A percentile compares a stretch with the other conserved stretches of the same genome.
Evolutionary conservation across 352 stramenopile genomes (phyloP).

Genomic region (Phytopythium montanum): DNA sequence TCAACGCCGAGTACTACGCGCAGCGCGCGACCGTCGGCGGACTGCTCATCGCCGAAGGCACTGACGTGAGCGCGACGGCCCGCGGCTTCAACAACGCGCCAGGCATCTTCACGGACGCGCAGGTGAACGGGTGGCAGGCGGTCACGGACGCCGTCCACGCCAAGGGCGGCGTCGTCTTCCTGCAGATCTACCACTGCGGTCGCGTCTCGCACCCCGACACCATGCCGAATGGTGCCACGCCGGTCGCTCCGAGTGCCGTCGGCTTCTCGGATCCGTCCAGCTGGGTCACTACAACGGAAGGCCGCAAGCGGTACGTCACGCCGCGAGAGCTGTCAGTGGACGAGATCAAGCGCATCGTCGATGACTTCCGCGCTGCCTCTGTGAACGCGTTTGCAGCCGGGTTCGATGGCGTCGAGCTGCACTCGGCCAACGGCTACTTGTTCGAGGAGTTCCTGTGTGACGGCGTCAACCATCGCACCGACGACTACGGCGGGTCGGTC

Average conservation of each 20-base stretch:
- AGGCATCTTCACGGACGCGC: slow-evolving; percentile 22
- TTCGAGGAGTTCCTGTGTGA: slow-evolving; percentile 87
- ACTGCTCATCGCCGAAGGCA: slow-evolving; percentile 5
- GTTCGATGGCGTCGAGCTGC: slow-evolving; percentile 88
- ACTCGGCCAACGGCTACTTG: slow-evolving; percentile 85
- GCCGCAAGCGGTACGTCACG: slow-evolving; percentile 13
- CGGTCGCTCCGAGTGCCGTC: slow-evolving; percentile 25
- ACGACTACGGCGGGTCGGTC: slow-evolving; percentile 38
- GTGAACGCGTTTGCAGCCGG: slow-evolving; percentile 25
- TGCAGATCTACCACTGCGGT: slow-evolving; percentile 51
- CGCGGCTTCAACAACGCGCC: slow-evolving; percentile 14
- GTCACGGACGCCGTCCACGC: slow-evolving; percentile 50
- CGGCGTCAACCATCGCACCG: slow-evolving; percentile 62
- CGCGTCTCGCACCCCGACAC: slow-evolving; percentile 18
- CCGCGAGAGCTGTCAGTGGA: slow-evolving; percentile 47
- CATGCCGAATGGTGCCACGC: slow-evolving; percentile 14
- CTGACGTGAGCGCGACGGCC: slow-evolving; percentile 5
- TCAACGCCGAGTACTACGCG: slow-evolving; percentile 21
- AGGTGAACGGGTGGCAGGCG: slow-evolving; percentile 23
- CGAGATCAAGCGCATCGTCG: slow-evolving; percentile 52
- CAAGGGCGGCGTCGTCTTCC: slow-evolving; percentile 27
- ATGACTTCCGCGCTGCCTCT: slow-evolving; percentile 51
- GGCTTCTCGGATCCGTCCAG: slow-evolving; percentile 13
- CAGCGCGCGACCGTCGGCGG: slow-evolving; percentile 6
- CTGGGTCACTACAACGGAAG: slow-evolving; percentile 7